phyloP scores from a whole-genome alignment of 306 rosid species.

The Adenanthera pavonina region DNA sequence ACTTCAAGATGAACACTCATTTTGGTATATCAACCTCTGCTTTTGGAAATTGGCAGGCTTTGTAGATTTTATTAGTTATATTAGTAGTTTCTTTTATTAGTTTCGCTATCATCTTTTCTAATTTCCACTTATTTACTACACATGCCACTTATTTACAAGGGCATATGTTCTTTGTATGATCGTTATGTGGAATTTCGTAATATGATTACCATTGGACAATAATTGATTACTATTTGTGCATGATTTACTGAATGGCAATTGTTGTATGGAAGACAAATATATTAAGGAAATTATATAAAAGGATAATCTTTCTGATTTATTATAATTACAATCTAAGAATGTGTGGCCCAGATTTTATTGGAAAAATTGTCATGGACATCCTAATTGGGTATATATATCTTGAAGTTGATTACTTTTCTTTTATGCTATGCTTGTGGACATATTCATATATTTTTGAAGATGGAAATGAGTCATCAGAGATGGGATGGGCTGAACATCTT shows the following conservation, averaged over 20 bases:
- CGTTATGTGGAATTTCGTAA: not conserved
- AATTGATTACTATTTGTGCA: not conserved
- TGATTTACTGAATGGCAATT: not conserved
- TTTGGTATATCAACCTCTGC: too few relatives aligned
- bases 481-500: too few relatives aligned
- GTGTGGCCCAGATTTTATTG: conserved; percentile 15
- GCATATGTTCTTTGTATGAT: not conserved
- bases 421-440: conserved; percentile 19
- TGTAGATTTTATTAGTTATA: too few relatives aligned
- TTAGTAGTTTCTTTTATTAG: too few relatives aligned
- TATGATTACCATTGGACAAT: not conserved
- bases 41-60: too few relatives aligned
- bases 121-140: too few relatives aligned
- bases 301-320: conserved; percentile 5
- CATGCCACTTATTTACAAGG: not conserved
- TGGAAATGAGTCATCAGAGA: conserved; percentile 16
- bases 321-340: conserved; percentile 21
- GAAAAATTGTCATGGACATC: conserved; percentile 29
- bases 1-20: too few relatives aligned
- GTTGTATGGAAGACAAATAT: not conserved
- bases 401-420: conserved; percentile 21
- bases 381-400: not conserved
- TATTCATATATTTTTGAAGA: conserved; percentile 22
- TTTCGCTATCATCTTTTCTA: too few relatives aligned
- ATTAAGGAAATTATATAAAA: conserved; percentile 7